Percentiles rank a stretch among this genome's conserved stretches.
Evolutionary conservation across 352 stramenopile species (phyloP).

Genomic region (Globisporangium rhizosaccharum): DNA sequence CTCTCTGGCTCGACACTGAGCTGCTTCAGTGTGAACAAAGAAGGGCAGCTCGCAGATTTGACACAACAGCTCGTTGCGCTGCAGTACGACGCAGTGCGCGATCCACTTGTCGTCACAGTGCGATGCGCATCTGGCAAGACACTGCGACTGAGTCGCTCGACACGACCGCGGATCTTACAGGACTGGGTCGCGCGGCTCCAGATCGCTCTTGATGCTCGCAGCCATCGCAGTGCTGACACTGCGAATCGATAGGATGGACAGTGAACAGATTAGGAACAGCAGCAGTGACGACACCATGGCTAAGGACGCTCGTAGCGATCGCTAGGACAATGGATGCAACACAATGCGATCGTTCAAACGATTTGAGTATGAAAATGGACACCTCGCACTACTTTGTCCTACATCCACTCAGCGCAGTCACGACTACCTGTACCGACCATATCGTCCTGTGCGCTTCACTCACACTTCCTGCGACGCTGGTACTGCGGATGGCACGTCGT

Average conservation of each 20-base stretch:
- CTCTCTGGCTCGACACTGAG: constrained; percentile 33
- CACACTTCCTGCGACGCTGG: background rate
- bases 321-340: too few relatives aligned
- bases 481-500: constrained; percentile 21
- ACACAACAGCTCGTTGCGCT: constrained; percentile 18
- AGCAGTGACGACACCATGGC: too few relatives aligned
- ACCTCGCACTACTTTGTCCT: too few relatives aligned
- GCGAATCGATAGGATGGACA: too few relatives aligned
- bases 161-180: background rate
- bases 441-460: background rate
- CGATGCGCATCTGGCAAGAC: constrained; percentile 12
- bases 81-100: constrained; percentile 9
- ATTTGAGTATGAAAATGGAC: too few relatives aligned
- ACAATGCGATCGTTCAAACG: too few relatives aligned
- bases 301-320: too few relatives aligned
- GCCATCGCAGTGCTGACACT: background rate
- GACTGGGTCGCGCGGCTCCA: constrained; percentile 8
- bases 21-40: constrained; percentile 50
- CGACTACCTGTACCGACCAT: too few relatives aligned
- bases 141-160: constrained; percentile 12
- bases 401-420: too few relatives aligned
- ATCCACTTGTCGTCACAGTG: constrained; percentile 1
- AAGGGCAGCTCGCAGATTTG: constrained; percentile 32
- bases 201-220: background rate
- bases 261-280: too few relatives aligned